Evolutionary conservation across 441 rosid genomes (phyloP).

Genomic region (Viola pubescens): DNA sequence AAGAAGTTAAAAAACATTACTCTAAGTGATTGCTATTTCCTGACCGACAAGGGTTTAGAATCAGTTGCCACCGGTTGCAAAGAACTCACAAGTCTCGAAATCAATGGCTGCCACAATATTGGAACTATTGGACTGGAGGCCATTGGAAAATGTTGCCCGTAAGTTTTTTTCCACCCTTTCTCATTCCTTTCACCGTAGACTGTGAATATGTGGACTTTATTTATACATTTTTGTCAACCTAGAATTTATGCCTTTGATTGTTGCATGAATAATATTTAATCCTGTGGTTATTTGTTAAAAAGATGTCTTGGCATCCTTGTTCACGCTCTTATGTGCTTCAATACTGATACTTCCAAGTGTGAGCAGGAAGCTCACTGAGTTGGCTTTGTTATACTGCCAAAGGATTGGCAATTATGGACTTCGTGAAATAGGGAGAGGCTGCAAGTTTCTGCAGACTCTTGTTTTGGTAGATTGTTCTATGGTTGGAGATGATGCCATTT

Average conservation of each 20-base stretch:
- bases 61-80: conserved; percentile 69
- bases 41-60: conserved; percentile 72
- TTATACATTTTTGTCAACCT: not conserved
- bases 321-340: not conserved
- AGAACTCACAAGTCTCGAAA: conserved; percentile 71
- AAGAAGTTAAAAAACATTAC: conserved; percentile 65
- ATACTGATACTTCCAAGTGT: conserved; percentile 15
- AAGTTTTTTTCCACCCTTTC: conserved; percentile 12
- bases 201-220: not conserved
- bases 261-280: not conserved
- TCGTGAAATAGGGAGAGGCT: conserved; percentile 68
- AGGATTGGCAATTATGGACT: conserved; percentile 63
- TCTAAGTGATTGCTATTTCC: conserved; percentile 66
- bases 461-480: conserved; percentile 81
- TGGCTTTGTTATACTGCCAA: conserved; percentile 77
- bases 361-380: conserved; percentile 68
- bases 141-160: conserved; percentile 75
- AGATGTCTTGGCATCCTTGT: not conserved
- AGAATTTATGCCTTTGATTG: not conserved
- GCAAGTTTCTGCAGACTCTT: conserved; percentile 66
- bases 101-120: conserved; percentile 88
- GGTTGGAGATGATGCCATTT: conserved; percentile 71
- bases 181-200: not conserved
- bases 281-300: not conserved
- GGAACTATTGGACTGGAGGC: conserved; percentile 76